phyloP scores from a whole-genome alignment of 495 filamentous ascomycete species.

The Penicillium crystallinum region DNA sequence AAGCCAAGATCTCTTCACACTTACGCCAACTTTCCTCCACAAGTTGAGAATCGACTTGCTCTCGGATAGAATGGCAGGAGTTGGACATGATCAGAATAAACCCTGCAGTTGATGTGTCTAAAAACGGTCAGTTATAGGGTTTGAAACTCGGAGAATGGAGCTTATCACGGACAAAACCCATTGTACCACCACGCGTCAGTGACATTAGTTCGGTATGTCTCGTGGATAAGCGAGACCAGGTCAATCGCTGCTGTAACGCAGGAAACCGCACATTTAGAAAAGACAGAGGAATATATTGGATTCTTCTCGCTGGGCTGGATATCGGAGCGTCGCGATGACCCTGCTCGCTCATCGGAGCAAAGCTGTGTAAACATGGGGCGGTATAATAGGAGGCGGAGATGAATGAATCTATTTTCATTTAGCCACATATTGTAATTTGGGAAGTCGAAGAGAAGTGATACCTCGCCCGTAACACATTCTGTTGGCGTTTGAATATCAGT shows the following conservation, averaged over 20 bases:
- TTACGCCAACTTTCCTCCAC: constrained; percentile 28
- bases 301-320: constrained; percentile 12
- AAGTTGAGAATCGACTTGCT: constrained; percentile 11
- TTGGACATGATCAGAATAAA: constrained; percentile 39
- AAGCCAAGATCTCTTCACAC: constrained; percentile 22
- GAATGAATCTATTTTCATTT: constrained; percentile 31
- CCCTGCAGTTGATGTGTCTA: constrained; percentile 40
- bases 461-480: constrained; percentile 40
- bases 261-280: constrained; percentile 31
- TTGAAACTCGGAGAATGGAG: background rate
- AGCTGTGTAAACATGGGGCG: constrained; percentile 44
- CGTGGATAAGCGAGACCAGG: constrained; percentile 32
- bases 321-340: constrained; percentile 7
- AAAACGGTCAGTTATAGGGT: background rate
- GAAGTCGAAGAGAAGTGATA: background rate
- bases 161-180: constrained; percentile 33
- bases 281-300: constrained; percentile 33
- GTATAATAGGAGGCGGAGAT: constrained; percentile 42
- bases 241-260: constrained; percentile 39
- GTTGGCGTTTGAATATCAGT: constrained; percentile 30
- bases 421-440: background rate
- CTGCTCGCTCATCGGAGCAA: constrained; percentile 29
- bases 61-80: constrained; percentile 22
- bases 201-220: constrained; percentile 32
- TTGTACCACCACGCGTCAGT: constrained; percentile 48